phyloP scores from a whole-genome alignment of 2,329 filamentous ascomycete genomes.

The Phoma sp. region DNA sequence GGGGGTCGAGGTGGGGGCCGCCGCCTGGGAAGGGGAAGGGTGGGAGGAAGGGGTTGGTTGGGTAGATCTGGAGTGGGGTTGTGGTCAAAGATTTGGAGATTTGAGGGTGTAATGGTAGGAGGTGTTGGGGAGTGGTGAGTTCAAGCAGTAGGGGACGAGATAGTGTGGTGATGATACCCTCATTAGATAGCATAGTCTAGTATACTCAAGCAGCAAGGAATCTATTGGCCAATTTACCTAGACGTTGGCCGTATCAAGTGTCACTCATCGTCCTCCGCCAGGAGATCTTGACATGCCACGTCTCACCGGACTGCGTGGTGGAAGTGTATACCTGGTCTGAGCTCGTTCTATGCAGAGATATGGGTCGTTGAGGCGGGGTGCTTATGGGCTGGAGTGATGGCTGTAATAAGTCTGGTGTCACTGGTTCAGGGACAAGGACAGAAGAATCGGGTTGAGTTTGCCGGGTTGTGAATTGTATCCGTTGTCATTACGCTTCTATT shows the following conservation, averaged over 20 bases:
- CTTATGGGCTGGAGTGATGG: no score
- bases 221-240: background rate
- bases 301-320: no score
- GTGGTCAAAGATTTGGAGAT: background rate
- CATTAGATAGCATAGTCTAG: background rate
- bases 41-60: background rate
- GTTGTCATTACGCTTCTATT: no score
- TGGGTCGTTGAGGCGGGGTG: no score
- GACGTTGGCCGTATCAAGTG: background rate
- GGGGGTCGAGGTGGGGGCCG: constrained; percentile 20
- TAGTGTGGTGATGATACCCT: constrained; percentile 3
- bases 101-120: background rate
- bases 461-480: no score
- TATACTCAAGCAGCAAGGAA: background rate
- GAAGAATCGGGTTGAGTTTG: no score
- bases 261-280: no score
- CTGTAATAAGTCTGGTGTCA: no score
- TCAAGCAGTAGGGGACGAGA: background rate
- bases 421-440: no score
- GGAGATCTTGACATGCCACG: no score
- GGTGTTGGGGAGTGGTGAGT: background rate
- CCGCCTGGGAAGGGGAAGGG: background rate
- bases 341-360: no score
- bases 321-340: no score
- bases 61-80: background rate